phyloP scores from a whole-genome alignment of 2,329 filamentous ascomycete genomes.

The Colletotrichum theobromicola region DNA sequence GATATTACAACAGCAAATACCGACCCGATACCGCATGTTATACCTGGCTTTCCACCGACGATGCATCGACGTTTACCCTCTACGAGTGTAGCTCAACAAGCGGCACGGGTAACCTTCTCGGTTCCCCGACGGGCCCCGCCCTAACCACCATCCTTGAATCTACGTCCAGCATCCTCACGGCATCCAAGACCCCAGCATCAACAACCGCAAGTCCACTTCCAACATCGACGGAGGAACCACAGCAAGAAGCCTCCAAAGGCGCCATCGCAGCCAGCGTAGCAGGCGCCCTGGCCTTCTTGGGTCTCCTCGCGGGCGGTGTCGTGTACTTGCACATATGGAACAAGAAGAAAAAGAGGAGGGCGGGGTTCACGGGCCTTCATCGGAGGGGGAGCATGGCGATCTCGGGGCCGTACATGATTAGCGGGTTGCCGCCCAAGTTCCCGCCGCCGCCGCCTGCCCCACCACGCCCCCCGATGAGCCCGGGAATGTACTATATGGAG shows the following conservation, averaged over 20 bases:
- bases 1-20: not conserved
- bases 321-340: not conserved
- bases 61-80: not conserved
- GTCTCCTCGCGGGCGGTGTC: not conserved
- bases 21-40: not conserved
- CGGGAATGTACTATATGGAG: not conserved
- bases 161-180: not conserved
- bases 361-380: not conserved
- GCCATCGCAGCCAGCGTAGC: not conserved
- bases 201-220: not conserved
- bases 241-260: not conserved
- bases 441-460: not conserved
- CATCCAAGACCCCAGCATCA: not conserved
- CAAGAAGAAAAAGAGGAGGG: not conserved
- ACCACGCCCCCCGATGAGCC: not conserved
- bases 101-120: not conserved
- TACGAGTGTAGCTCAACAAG: not conserved
- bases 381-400: not conserved
- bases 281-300: conserved; percentile 4
- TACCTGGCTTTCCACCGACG: not conserved
- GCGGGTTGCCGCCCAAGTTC: not conserved
- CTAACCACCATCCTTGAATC: not conserved
- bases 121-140: not conserved
- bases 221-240: not conserved
- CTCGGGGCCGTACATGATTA: not conserved